A percentile compares a stretch with the other conserved stretches of the same genome.
phyloP scores from a whole-genome alignment of 1,139 yeast species.

The Kluyveromyces marxianus region DNA sequence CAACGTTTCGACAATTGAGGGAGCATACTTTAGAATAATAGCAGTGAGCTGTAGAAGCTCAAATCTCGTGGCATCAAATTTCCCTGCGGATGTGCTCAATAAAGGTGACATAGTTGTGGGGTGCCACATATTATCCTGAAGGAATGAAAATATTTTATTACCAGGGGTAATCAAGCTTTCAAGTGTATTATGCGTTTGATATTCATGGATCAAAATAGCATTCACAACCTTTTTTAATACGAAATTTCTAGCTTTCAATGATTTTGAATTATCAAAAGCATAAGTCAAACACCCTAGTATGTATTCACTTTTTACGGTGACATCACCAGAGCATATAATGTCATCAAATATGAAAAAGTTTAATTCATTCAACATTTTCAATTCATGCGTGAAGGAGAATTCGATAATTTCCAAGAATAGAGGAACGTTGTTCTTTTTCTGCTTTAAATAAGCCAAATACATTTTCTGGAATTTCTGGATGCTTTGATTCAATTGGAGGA shows the following conservation, averaged over 20 bases:
- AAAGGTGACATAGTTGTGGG: constrained; percentile 37
- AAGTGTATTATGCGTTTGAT: constrained; percentile 44
- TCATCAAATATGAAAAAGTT: constrained; percentile 52
- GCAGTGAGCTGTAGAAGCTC: constrained; percentile 81
- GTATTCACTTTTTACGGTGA: constrained; percentile 41
- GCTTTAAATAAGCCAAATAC: constrained; percentile 42
- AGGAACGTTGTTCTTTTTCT: constrained; percentile 34
- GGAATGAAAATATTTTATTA: constrained; percentile 49
- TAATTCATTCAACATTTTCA: constrained; percentile 37
- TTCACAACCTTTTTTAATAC: constrained; percentile 59
- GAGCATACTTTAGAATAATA: constrained; percentile 61
- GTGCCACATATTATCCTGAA: constrained; percentile 69
- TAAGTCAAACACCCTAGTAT: constrained; percentile 47
- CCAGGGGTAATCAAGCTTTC: constrained; percentile 42
- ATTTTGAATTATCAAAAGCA: constrained; percentile 35
- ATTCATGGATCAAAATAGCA: constrained; percentile 59
- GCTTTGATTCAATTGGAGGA: constrained; percentile 70
- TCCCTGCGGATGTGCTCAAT: constrained; percentile 50
- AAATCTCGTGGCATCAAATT: constrained; percentile 66
- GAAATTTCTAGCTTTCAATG: constrained; percentile 52
- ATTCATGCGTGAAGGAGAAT: constrained; percentile 16
- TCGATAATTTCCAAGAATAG: constrained; percentile 40
- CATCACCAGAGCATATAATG: constrained; percentile 48
- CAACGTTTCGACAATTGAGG: constrained; percentile 51
- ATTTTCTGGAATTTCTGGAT: constrained; percentile 52